These are phyloP conservation scores for Vigna reflexopilosa DNA, from an alignment of 306 rosid genomes.

Conservation along the genomic window DNA sequence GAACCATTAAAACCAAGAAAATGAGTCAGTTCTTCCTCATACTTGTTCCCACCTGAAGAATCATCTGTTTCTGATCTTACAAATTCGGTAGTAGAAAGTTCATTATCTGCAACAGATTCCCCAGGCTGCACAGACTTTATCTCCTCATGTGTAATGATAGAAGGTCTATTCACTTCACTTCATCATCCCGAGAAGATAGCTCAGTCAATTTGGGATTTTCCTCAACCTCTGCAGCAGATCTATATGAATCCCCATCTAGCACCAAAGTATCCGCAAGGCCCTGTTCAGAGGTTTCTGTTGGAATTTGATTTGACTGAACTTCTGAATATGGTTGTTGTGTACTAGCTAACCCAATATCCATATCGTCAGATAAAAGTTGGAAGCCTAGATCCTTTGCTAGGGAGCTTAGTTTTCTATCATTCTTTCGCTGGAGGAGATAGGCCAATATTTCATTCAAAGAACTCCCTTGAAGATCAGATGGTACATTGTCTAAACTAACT, in stretches of 20 bases:
- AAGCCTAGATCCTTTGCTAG: slow-evolving; percentile 91
- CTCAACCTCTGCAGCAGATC: slow-evolving; percentile 47
- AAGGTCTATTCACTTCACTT: slow-evolving; percentile 55
- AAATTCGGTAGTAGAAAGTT: slow-evolving; percentile 47
- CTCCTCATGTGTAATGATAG: slow-evolving; percentile 48
- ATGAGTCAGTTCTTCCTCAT: slow-evolving; percentile 51
- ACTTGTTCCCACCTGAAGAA: slow-evolving; percentile 48
- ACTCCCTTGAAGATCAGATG: slow-evolving; percentile 66
- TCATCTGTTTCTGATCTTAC: slow-evolving; percentile 48
- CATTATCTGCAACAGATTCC: slow-evolving; percentile 46
- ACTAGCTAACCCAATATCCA: slow-evolving; percentile 65
- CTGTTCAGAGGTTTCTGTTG: slow-evolving; percentile 55
- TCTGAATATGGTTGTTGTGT: slow-evolving; percentile 52
- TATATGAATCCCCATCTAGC: slow-evolving; percentile 50
- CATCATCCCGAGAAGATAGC: slow-evolving; percentile 52
- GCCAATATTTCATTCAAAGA: slow-evolving; percentile 78
- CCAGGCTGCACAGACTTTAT: slow-evolving; percentile 48
- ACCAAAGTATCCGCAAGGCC: slow-evolving; percentile 47
- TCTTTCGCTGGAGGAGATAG: slow-evolving; percentile 63
- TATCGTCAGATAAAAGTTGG: slow-evolving; percentile 88
- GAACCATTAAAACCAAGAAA: slow-evolving; percentile 72
- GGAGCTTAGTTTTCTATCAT: slow-evolving; percentile 71
- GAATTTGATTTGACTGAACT: slow-evolving; percentile 55
- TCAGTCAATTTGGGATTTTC: slow-evolving; percentile 51
- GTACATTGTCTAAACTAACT: slow-evolving; percentile 64